Evolutionary conservation across 2,329 filamentous ascomycete genomes (phyloP).

Genomic region (Bipolaris sorokiniana): DNA sequence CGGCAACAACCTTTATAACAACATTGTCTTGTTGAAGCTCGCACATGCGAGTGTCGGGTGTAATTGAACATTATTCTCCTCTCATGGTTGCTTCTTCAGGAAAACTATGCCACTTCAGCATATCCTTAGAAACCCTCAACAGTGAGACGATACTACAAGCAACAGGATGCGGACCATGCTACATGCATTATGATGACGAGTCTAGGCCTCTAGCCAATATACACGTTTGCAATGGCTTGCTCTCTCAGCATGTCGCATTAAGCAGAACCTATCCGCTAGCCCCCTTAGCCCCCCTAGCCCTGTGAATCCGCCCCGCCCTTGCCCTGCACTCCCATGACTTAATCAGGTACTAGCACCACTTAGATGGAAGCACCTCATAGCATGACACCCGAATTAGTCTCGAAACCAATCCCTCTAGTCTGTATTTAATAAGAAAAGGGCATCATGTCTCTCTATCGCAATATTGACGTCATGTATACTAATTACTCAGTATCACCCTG

Average conservation of each 20-base stretch:
- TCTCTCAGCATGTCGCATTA: not conserved
- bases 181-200: not conserved
- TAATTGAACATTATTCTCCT: constrained; percentile 10
- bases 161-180: not conserved
- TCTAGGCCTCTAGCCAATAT: not conserved
- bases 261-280: not conserved
- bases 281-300: constrained; percentile 5
- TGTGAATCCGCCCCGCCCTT: not conserved
- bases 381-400: not conserved
- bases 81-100: not conserved
- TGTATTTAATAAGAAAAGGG: not conserved
- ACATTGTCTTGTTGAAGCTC: not conserved
- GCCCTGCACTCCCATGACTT: constrained; percentile 15
- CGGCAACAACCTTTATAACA: not conserved
- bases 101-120: not conserved
- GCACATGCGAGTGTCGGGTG: not conserved
- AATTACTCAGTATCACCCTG: not conserved
- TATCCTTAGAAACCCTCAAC: not conserved
- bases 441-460: constrained; percentile 7
- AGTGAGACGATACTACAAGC: not conserved
- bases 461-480: constrained; percentile 24
- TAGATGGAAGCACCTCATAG: not conserved
- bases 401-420: constrained; percentile 6
- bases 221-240: not conserved
- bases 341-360: constrained; percentile 19